phyloP scores from a whole-genome alignment of 2,329 filamentous ascomycete species.

The Cadophora gregata region DNA sequence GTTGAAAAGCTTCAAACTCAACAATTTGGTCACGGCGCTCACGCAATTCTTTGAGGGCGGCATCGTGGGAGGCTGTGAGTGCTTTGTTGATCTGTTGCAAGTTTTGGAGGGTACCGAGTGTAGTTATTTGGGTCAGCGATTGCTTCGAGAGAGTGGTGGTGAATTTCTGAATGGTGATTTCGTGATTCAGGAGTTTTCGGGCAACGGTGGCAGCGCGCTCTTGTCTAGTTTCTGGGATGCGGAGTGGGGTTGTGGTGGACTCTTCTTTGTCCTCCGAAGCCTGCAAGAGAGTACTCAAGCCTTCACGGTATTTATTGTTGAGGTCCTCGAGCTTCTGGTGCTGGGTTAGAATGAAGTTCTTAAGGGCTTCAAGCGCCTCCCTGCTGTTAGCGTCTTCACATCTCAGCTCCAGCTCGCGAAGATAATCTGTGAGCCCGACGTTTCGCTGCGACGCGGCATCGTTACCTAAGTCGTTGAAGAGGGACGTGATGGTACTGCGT shows the following conservation, averaged over 20 bases:
- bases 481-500: not conserved
- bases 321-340: not conserved
- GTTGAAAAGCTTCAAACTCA: not conserved
- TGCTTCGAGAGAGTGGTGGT: not conserved
- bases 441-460: not conserved
- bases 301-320: not conserved
- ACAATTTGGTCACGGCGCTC: conserved; percentile 8
- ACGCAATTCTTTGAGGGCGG: not conserved
- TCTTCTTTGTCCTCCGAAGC: not conserved
- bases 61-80: not conserved
- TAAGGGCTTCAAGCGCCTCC: not conserved
- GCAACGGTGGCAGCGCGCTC: not conserved
- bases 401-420: not conserved
- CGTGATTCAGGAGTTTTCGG: not conserved
- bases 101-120: not conserved
- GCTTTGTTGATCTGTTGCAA: not conserved
- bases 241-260: not conserved
- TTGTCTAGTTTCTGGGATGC: not conserved
- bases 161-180: not conserved
- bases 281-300: not conserved
- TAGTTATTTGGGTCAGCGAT: not conserved
- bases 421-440: not conserved
- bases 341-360: not conserved
- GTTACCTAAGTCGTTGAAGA: not conserved
- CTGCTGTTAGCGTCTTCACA: not conserved